Percentiles rank a stretch among this genome's conserved stretches.
phyloP scores from a whole-genome alignment of 2,329 filamentous ascomycete genomes.

The Elsinoe ampelina region DNA sequence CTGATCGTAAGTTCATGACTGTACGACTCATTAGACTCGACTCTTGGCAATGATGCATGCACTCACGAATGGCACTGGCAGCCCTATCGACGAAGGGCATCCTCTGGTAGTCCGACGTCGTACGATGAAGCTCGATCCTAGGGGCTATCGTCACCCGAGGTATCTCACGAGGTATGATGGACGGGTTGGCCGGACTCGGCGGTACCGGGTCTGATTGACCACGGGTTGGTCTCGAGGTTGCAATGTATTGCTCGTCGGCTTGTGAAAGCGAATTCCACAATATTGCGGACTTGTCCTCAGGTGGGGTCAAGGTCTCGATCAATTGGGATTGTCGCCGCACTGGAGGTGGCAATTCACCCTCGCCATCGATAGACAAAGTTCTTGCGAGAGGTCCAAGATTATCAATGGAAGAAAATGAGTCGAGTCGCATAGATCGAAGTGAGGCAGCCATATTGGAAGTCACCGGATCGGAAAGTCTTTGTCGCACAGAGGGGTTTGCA shows the following conservation, averaged over 20 bases:
- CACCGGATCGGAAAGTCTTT: conserved; percentile 10
- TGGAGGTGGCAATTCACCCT: not conserved
- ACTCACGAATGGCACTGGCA: conserved; percentile 21
- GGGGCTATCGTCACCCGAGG: not conserved
- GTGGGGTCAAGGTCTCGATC: conserved; percentile 11
- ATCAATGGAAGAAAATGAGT: not conserved
- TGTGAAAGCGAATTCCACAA: conserved; percentile 7
- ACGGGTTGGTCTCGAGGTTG: not conserved
- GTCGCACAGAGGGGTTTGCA: conserved; percentile 1
- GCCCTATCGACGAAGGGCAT: conserved; percentile 10
- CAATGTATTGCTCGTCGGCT: not conserved
- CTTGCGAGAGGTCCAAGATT: conserved; percentile 4
- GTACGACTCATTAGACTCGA: conserved; percentile 19
- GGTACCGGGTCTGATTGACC: not conserved
- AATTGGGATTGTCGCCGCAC: not conserved
- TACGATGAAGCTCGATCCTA: conserved; percentile 6
- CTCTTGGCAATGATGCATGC: conserved; percentile 13
- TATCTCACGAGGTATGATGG: not conserved
- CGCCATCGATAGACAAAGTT: conserved; percentile 15
- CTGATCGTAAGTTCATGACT: conserved; percentile 30
- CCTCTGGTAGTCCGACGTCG: conserved; percentile 1
- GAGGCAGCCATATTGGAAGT: not conserved
- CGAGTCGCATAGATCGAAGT: not conserved
- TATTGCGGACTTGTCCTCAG: not conserved
- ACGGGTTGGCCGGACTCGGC: not conserved